These are phyloP conservation scores for Penicillium nucicola DNA, from an alignment of 495 filamentous ascomycete species.

Conservation along the genomic window DNA sequence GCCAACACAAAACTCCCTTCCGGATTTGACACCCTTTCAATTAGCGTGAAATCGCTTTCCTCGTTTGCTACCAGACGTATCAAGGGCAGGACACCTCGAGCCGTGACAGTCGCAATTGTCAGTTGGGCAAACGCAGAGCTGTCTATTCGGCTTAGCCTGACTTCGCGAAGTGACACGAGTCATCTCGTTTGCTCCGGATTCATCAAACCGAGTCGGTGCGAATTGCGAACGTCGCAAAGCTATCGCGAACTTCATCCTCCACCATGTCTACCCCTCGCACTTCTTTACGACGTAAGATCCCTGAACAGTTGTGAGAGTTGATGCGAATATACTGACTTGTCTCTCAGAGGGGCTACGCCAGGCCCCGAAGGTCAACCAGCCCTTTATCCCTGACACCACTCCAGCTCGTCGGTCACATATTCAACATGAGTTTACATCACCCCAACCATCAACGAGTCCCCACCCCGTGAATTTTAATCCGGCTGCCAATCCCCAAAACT, in stretches of 20 bases:
- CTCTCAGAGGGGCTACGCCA: conserved; percentile 45
- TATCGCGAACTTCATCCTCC: background rate
- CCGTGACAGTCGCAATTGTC: background rate
- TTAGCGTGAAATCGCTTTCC: background rate
- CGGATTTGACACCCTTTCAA: background rate
- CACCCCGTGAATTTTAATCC: conserved; percentile 28
- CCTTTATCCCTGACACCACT: conserved; percentile 45
- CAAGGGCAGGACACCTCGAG: conserved; percentile 4
- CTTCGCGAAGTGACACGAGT: background rate
- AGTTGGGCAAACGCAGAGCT: too few relatives aligned
- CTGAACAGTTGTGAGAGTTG: background rate
- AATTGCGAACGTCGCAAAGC: background rate
- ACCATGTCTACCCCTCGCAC: conserved; percentile 29
- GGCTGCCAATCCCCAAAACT: conserved; percentile 27
- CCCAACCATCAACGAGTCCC: conserved; percentile 25
- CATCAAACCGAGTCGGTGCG: background rate
- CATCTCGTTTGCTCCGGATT: background rate
- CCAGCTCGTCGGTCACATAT: conserved; percentile 37
- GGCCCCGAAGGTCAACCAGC: conserved; percentile 45
- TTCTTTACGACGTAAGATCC: conserved; percentile 24
- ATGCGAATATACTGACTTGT: conserved; percentile 11
- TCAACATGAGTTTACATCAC: conserved; percentile 32
- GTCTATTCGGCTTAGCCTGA: background rate
- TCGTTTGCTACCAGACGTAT: background rate
- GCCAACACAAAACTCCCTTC: background rate